Evolutionary conservation across 1,284 basidiomycete species (phyloP), one percentile per base, ranked within the genome.

Genomic region (Blastosporella zonata): DNA sequence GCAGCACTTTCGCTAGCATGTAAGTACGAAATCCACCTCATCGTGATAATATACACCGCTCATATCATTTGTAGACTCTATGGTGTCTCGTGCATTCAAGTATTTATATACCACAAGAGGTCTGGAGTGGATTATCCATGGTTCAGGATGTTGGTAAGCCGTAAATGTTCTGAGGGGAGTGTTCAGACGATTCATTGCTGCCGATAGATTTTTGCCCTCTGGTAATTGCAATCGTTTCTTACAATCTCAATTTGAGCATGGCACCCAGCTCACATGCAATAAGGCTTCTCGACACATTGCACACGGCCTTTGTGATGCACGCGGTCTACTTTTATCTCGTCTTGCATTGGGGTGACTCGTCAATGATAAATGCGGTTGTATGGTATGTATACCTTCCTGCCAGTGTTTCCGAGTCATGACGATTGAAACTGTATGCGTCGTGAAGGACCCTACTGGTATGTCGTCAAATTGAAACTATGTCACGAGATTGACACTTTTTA

Each of bases 71-170:
- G 0, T 20, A 50, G 43, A 31, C 20, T 50, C 3, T 46, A 49
- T 35, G 49, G 43, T 18, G 20, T 37, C 6, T 37, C 49, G 6
- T 50, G 49, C 33, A n/a, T 50, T 12, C 49, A 50, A 42, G 18
- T 23, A 4, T 50, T 37, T 10, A 7, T 41, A 39, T 50, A 50
- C 23, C 28, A 41, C 37, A 50, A 50, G 18, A 38, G 37, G 41
- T 29, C 36, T n/a, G 34, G n/a, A 1, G 29, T 27, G 7, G 48
- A 49, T 21, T 5, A n/a, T 20, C 15, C 15, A 3, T 45, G 48
- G 31, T 45, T 49, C 15, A 33, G 37, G 23, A 34, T 17, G 18
- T 10, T 45, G 17, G 48, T 49, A 43, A 34, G 37, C 27, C 23
- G 13, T 34, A 13, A 10, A 22, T 31, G 15, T 29, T 3, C 13